A percentile compares a stretch with the other conserved stretches of the same genome.
These are phyloP conservation scores for Sarocladium oryzae DNA, from an alignment of 2,329 filamentous ascomycete species.

Conservation along the genomic window DNA sequence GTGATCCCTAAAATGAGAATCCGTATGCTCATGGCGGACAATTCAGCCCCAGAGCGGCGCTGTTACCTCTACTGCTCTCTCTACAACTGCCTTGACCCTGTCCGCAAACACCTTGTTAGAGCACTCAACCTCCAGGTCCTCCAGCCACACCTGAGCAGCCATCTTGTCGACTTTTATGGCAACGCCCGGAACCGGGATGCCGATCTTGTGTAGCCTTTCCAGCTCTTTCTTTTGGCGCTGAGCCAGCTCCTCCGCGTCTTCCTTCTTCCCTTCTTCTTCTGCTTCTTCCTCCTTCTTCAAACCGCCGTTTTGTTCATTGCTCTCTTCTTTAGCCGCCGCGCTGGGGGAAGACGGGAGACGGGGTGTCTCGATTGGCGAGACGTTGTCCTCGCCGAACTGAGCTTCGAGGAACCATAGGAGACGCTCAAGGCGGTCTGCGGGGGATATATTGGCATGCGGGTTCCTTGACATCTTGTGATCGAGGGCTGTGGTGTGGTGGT, in stretches of 20 bases:
- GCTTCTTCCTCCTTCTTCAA: slow-evolving; percentile 17
- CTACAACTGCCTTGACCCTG: slow-evolving; percentile 81
- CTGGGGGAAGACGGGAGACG: slow-evolving; percentile 41
- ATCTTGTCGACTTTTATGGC: slow-evolving; percentile 73
- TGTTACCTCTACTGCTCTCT: slow-evolving; percentile 81
- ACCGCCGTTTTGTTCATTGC: slow-evolving; percentile 15
- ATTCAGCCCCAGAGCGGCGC: slow-evolving; percentile 66
- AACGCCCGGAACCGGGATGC: slow-evolving; percentile 86
- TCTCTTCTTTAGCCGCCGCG: slow-evolving; percentile 19
- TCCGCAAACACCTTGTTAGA: slow-evolving; percentile 71
- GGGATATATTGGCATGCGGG: slow-evolving; percentile 63
- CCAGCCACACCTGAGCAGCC: slow-evolving; percentile 83
- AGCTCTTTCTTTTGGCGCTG: slow-evolving; percentile 63
- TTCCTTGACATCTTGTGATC: slow-evolving; percentile 37
- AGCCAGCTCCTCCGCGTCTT: slow-evolving; percentile 36
- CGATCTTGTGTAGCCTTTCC: slow-evolving; percentile 70
- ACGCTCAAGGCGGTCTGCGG: slow-evolving; percentile 73
- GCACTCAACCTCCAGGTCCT: slow-evolving; percentile 87
- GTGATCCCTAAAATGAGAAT: too few relatives aligned
- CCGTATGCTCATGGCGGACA: too few relatives aligned
- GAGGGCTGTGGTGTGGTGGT: slow-evolving; percentile 15
- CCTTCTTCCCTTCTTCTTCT: slow-evolving; percentile 14
- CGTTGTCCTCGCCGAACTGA: slow-evolving; percentile 81
- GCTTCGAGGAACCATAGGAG: slow-evolving; percentile 95
- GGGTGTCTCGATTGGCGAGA: slow-evolving; percentile 67